phyloP scores from a whole-genome alignment of 2,329 filamentous ascomycete genomes.

The Madurella fahalii region DNA sequence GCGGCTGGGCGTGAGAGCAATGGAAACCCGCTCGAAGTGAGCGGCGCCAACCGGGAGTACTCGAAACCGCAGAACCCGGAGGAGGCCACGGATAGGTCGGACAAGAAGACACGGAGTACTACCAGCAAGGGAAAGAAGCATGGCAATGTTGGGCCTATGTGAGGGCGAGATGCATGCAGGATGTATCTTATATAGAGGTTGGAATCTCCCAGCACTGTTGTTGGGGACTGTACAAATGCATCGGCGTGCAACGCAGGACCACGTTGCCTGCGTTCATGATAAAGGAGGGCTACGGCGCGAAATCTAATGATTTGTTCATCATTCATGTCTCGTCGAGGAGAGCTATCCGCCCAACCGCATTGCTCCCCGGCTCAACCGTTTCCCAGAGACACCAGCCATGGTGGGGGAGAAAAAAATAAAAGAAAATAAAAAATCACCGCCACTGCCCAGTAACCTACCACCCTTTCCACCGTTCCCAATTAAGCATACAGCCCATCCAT shows the following conservation, averaged over 20 bases:
- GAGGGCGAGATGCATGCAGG: background rate
- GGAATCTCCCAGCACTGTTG: background rate
- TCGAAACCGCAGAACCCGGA: slow-evolving; percentile 37
- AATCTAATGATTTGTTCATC: background rate
- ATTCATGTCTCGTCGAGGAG: background rate
- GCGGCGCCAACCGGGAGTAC: slow-evolving; percentile 43
- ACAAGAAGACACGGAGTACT: slow-evolving; percentile 32
- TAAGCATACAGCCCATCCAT: slow-evolving; percentile 45
- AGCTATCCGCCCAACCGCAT: background rate
- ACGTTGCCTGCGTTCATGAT: background rate
- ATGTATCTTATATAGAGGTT: background rate
- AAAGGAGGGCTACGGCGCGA: background rate
- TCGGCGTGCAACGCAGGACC: background rate
- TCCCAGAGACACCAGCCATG: too few species aligned
- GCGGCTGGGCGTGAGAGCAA: slow-evolving; percentile 36
- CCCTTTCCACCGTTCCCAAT: background rate
- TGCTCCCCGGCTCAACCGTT: background rate
- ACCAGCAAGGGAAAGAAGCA: slow-evolving; percentile 25
- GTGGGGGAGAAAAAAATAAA: too few species aligned
- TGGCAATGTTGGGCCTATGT: slow-evolving; percentile 22
- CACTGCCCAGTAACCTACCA: background rate
- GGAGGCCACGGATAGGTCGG: slow-evolving; percentile 32
- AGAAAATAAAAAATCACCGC: background rate
- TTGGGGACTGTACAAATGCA: background rate
- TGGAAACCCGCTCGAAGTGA: slow-evolving; percentile 36